These are phyloP conservation scores for Pezicula radicicola DNA, from an alignment of 2,329 filamentous ascomycete species.

Conservation along the genomic window DNA sequence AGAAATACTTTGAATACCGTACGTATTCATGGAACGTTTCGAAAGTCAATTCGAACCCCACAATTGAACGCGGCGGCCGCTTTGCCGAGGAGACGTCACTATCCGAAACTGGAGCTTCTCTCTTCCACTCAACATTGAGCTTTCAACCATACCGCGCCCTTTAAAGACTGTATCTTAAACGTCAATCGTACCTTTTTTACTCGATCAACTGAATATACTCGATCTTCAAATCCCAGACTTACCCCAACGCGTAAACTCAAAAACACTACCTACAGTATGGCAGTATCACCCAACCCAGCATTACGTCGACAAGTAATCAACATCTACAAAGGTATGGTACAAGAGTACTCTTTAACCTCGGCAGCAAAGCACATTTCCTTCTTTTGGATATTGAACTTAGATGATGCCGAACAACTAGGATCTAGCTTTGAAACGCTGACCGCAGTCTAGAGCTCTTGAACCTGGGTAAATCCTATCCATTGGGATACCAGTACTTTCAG, in stretches of 20 bases:
- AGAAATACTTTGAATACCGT: not conserved
- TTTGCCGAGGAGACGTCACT: not conserved
- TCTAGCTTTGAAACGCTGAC: too few species aligned
- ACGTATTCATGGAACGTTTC: too few species aligned
- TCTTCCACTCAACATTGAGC: too few species aligned
- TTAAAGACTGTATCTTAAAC: too few species aligned
- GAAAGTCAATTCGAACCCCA: too few species aligned
- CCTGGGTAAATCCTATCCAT: conserved; percentile 81
- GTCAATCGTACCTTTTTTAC: too few species aligned
- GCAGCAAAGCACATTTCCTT: not conserved
- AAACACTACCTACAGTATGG: not conserved
- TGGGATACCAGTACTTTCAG: conserved; percentile 80
- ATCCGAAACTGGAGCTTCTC: too few species aligned
- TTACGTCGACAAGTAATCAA: conserved; percentile 77
- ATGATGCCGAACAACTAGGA: not conserved
- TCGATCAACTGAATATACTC: too few species aligned
- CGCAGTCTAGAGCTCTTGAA: conserved; percentile 70
- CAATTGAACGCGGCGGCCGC: not conserved
- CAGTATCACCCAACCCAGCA: conserved; percentile 22
- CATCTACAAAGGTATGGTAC: conserved; percentile 77
- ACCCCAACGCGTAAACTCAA: too few species aligned
- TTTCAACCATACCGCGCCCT: too few species aligned
- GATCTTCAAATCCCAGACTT: too few species aligned
- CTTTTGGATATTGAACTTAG: not conserved
- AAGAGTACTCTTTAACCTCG: not conserved